phyloP scores from a whole-genome alignment of 2,329 filamentous ascomycete species.

The Trichothecium roseum region DNA sequence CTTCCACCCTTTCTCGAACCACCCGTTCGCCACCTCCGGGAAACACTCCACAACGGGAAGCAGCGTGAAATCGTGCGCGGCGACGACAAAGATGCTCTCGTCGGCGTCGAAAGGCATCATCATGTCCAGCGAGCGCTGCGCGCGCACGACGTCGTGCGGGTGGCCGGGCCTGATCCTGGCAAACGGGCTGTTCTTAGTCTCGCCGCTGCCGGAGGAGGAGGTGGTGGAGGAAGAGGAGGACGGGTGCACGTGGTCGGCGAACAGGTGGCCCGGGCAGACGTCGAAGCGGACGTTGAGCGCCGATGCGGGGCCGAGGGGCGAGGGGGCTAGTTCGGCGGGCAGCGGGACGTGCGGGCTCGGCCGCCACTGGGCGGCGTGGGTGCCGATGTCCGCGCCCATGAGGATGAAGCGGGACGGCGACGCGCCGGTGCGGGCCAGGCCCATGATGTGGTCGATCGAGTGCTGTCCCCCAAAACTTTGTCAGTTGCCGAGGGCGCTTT shows the following conservation, averaged over 20 bases:
- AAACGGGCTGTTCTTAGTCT: too few species aligned
- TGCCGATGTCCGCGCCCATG: slow-evolving; percentile 30
- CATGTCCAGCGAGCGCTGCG: slow-evolving; percentile 1
- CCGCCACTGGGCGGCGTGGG: slow-evolving; percentile 25
- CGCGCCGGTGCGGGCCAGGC: slow-evolving; percentile 24
- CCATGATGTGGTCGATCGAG: slow-evolving; percentile 28
- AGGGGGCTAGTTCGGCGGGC: slow-evolving; percentile 10
- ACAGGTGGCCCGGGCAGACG: too few species aligned
- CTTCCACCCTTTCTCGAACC: slow-evolving; percentile 12
- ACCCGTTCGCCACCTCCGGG: slow-evolving; percentile 12
- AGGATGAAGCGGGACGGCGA: slow-evolving; percentile 26
- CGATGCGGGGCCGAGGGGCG: too few species aligned
- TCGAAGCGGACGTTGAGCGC: too few species aligned
- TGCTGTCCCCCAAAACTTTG: too few species aligned
- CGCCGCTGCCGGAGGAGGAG: too few species aligned
- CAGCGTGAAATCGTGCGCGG: slow-evolving; percentile 14
- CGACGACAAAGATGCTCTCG: slow-evolving; percentile 12
- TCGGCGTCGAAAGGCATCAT: slow-evolving; percentile 12
- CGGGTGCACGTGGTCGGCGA: too few species aligned
- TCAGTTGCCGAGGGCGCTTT: too few species aligned
- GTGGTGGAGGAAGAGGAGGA: too few species aligned
- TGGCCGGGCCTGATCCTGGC: too few species aligned
- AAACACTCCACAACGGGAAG: slow-evolving; percentile 10
- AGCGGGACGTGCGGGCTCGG: slow-evolving; percentile 22
- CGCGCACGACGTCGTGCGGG: too few species aligned